Percentiles rank a stretch among this genome's conserved stretches.
These are phyloP conservation scores for Solanum hybrid DNA, from an alignment of 305 asterid genomes.

Conservation along the genomic window DNA sequence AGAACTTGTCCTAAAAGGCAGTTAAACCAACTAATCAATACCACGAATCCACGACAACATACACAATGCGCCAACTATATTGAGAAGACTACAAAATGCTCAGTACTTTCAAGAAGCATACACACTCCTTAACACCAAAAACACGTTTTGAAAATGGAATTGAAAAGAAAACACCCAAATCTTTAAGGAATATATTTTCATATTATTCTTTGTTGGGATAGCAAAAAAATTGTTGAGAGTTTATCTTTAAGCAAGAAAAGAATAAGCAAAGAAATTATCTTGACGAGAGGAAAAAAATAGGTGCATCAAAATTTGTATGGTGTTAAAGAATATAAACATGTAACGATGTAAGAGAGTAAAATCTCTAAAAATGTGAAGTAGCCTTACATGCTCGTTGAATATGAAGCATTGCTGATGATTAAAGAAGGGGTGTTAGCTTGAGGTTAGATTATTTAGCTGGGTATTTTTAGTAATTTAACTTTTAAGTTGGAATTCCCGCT, in stretches of 20 bases:
- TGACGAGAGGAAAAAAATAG: not conserved
- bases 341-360: not conserved
- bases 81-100: not conserved
- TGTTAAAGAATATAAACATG: not conserved
- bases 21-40: not conserved
- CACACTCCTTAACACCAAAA: not conserved
- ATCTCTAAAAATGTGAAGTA: not conserved
- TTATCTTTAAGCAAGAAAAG: not conserved
- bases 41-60: not conserved
- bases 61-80: not conserved
- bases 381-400: not conserved
- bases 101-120: not conserved
- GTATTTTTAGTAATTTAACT: not conserved
- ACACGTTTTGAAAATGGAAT: not conserved
- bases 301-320: not conserved
- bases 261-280: not conserved
- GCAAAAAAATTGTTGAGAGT: not conserved
- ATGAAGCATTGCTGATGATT: not conserved
- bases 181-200: not conserved
- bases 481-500: not conserved
- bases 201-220: not conserved
- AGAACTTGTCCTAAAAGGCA: not conserved
- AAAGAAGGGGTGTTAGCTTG: not conserved
- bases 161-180: not conserved
- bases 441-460: not conserved